These are phyloP conservation scores for Neofusicoccum parvum DNA, from an alignment of 2,329 filamentous ascomycete species.

Conservation along the genomic window DNA sequence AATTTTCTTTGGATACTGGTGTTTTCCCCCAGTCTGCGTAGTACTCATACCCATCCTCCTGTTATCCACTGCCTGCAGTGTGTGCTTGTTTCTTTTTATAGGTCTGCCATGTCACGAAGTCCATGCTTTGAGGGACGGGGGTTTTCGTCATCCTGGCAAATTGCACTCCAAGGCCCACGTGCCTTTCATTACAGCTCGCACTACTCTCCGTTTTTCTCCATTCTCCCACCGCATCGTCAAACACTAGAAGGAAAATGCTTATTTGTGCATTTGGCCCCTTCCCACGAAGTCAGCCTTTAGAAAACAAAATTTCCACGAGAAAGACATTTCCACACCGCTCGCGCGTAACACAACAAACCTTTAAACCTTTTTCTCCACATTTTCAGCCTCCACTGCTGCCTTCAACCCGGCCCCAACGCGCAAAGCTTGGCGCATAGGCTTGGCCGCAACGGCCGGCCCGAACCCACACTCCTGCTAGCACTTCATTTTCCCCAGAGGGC, in stretches of 20 bases:
- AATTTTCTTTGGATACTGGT: background rate
- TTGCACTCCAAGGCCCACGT: constrained; percentile 3
- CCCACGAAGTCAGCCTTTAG: too few relatives aligned
- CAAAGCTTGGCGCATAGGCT: too few relatives aligned
- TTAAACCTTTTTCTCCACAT: too few relatives aligned
- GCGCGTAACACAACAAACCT: too few relatives aligned
- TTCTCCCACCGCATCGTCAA: background rate
- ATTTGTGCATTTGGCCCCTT: too few relatives aligned
- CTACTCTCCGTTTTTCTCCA: background rate
- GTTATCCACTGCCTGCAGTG: constrained; percentile 3
- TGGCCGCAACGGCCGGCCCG: too few relatives aligned
- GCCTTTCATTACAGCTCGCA: constrained; percentile 9
- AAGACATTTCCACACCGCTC: too few relatives aligned
- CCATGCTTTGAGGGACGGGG: constrained; percentile 12
- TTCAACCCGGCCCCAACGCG: too few relatives aligned
- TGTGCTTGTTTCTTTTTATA: constrained; percentile 19
- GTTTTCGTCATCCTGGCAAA: constrained; percentile 13
- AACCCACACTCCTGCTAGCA: too few relatives aligned
- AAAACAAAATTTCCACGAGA: too few relatives aligned
- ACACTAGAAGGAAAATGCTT: background rate
- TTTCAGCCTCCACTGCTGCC: too few relatives aligned
- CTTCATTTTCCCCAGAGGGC: too few relatives aligned
- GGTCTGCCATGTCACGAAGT: constrained; percentile 15
- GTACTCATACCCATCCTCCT: constrained; percentile 16
- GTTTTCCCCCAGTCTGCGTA: background rate